A percentile compares a stretch with the other conserved stretches of the same genome.
Conservation (phyloP, 176 grass and related monocot genomes). For the Cymbopogon citratus region DNA sequence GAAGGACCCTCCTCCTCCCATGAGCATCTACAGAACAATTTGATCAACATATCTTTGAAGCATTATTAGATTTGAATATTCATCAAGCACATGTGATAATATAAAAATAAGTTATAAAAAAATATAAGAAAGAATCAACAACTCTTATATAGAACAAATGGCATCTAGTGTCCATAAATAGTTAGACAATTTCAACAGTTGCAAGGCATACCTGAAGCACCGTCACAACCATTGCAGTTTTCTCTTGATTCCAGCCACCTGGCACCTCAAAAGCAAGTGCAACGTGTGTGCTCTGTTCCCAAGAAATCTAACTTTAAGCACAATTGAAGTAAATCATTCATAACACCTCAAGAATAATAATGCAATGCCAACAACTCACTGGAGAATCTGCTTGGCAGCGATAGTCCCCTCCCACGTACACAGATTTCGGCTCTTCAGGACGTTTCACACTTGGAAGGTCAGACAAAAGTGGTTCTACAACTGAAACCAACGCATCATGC, state of each 20-base stretch:
- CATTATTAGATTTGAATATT: not conserved
- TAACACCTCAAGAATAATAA: not conserved
- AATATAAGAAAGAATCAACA: not conserved
- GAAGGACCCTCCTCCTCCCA: constrained; percentile 88
- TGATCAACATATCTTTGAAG: not conserved
- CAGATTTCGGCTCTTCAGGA: constrained; percentile 59
- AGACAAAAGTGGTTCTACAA: constrained; percentile 53
- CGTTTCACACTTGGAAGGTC: constrained; percentile 56
- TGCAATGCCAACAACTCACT: constrained; percentile 37
- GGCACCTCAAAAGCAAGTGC: constrained; percentile 86
- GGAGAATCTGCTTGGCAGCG: constrained; percentile 63
- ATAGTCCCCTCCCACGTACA: constrained; percentile 69
- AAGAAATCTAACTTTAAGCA: constrained; percentile 11
- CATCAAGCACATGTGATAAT: constrained; percentile 10
- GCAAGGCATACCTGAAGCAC: constrained; percentile 66
- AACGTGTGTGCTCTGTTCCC: constrained; percentile 51
- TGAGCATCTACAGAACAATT: constrained; percentile 66
- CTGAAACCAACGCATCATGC: constrained; percentile 69
- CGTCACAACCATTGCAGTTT: constrained; percentile 56
- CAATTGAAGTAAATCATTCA: constrained; percentile 8
- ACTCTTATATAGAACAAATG: not conserved
- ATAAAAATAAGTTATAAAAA: constrained; percentile 5
- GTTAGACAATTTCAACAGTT: constrained; percentile 11
- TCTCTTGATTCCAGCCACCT: constrained; percentile 69
- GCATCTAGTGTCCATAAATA: constrained; percentile 9